phyloP scores from a whole-genome alignment of 2,329 filamentous ascomycete genomes.

The Pleurostoma richardsiae region DNA sequence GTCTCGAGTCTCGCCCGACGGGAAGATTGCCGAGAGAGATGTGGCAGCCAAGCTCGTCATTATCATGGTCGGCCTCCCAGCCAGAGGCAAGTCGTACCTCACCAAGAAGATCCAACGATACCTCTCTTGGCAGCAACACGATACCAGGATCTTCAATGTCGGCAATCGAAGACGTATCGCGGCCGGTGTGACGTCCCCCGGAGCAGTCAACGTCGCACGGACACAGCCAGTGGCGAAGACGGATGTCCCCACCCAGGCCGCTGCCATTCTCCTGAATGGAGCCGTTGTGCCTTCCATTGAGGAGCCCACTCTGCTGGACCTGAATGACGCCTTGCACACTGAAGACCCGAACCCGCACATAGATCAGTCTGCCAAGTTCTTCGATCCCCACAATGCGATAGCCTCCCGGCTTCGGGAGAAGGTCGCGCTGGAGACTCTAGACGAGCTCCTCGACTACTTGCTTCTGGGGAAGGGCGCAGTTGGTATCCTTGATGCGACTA shows the following conservation, averaged over 20 bases:
- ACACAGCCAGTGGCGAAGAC: conserved; percentile 8
- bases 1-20: conserved; percentile 92
- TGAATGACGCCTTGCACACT: conserved; percentile 18
- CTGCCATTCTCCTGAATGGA: conserved; percentile 55
- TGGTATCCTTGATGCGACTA: conserved; percentile 94
- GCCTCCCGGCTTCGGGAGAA: conserved; percentile 84
- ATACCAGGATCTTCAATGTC: conserved; percentile 95
- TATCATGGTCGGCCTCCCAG: conserved; percentile 95
- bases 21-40: conserved; percentile 87
- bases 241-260: conserved; percentile 33
- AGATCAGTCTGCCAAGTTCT: conserved; percentile 90
- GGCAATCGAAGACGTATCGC: conserved; percentile 83
- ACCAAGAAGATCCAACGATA: conserved; percentile 97
- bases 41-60: conserved; percentile 96
- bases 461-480: conserved; percentile 78
- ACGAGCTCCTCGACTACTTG: conserved; percentile 89
- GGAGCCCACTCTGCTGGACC: conserved; percentile 33
- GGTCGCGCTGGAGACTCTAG: conserved; percentile 84
- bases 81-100: conserved; percentile 95
- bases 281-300: conserved; percentile 29
- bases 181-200: conserved; percentile 47
- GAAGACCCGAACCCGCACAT: conserved; percentile 35
- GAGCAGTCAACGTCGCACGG: conserved; percentile 24
- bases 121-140: conserved; percentile 94
- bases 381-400: conserved; percentile 81